A percentile compares a stretch with the other conserved stretches of the same genome.
These are phyloP conservation scores for Diospyros kaki DNA, from an alignment of 148 eudicot species.

Conservation along the genomic window DNA sequence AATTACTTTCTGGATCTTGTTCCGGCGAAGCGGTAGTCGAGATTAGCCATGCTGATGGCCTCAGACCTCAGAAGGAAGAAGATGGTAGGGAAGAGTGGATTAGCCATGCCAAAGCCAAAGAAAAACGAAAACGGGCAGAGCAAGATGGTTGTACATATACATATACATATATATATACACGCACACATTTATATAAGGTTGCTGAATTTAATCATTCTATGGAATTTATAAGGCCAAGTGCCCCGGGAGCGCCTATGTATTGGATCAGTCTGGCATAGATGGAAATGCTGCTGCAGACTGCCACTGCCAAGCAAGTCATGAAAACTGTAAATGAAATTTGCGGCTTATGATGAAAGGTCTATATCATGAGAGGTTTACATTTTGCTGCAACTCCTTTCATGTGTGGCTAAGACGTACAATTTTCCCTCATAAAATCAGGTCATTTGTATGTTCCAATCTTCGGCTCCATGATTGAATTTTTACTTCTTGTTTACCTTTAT, in stretches of 20 bases:
- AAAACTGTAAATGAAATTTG: constrained; percentile 1
- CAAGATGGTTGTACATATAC: constrained; percentile 10
- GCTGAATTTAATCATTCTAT: constrained; percentile 2
- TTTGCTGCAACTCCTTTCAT: background rate
- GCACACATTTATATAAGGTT: background rate
- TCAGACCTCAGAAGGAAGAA: background rate
- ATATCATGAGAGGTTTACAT: background rate
- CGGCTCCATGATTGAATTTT: no score
- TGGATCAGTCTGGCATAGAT: background rate
- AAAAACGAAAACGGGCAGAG: background rate
- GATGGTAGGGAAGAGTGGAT: constrained; percentile 6
- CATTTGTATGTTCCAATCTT: background rate
- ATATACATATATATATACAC: constrained; percentile 8
- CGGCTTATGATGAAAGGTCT: background rate
- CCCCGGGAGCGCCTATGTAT: background rate
- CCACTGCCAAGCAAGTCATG: background rate
- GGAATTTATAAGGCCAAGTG: background rate
- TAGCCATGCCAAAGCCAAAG: background rate
- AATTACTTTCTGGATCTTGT: constrained; percentile 10
- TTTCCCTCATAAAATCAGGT: background rate
- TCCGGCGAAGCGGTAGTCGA: background rate
- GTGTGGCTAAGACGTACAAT: background rate
- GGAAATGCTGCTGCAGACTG: background rate
- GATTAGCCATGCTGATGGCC: constrained; percentile 4
- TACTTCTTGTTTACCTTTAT: no score